A percentile compares a stretch with the other conserved stretches of the same genome.
These are phyloP conservation scores for Blumeria graminis DNA, from an alignment of 2,329 filamentous ascomycete genomes.

Conservation along the genomic window DNA sequence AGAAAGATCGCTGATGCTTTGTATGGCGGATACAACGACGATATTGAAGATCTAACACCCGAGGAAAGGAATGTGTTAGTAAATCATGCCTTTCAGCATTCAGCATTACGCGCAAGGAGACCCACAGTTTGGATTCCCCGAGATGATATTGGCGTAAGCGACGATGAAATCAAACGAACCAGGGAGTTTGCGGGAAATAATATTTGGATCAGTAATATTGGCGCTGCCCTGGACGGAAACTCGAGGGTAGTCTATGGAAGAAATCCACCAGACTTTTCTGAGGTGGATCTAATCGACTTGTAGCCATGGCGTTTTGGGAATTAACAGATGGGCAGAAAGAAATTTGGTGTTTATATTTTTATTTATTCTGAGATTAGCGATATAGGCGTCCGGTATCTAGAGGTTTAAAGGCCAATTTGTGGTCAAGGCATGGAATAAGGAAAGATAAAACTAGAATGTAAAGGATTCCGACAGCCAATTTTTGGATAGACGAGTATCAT, in stretches of 20 bases:
- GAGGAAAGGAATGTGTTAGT: slow-evolving; percentile 72
- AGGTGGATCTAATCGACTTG: slow-evolving; percentile 64
- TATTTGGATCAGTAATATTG: slow-evolving; percentile 88
- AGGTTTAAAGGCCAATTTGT: too few species aligned
- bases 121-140: slow-evolving; percentile 87
- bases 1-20: slow-evolving; percentile 50
- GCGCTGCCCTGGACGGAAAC: slow-evolving; percentile 66
- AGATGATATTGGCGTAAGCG: slow-evolving; percentile 72
- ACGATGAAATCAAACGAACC: slow-evolving; percentile 70
- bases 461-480: too few species aligned
- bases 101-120: slow-evolving; percentile 57
- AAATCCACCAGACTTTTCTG: slow-evolving; percentile 73
- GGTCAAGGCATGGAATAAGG: too few species aligned
- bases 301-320: slow-evolving; percentile 15
- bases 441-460: too few species aligned
- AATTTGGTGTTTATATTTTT: too few species aligned
- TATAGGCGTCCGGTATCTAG: too few species aligned
- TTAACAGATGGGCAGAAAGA: too few species aligned
- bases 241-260: slow-evolving; percentile 61
- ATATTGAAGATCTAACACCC: slow-evolving; percentile 80
- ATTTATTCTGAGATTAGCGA: too few species aligned
- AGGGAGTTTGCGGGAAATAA: slow-evolving; percentile 28
- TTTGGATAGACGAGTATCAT: too few species aligned
- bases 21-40: slow-evolving; percentile 71
- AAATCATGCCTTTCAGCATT: slow-evolving; percentile 73